Evolutionary conservation across 495 filamentous ascomycete genomes (phyloP).

Genomic region (Recurvomyces mirabilis): DNA sequence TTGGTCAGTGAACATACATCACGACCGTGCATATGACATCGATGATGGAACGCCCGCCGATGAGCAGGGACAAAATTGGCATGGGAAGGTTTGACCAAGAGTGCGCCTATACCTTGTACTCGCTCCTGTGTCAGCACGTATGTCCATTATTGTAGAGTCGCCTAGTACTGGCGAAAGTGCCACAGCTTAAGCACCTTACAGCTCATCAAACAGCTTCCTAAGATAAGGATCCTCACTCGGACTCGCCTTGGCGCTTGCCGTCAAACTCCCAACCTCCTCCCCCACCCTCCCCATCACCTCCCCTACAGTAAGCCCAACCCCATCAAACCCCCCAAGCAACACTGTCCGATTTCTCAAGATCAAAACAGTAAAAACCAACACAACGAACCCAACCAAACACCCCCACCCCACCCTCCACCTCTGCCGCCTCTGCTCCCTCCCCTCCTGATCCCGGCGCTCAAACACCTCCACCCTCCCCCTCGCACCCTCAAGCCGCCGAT

Average conservation of each 20-base stretch:
- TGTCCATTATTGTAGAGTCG: too few species aligned
- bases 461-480: constrained; percentile 54
- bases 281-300: constrained; percentile 1
- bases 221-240: constrained; percentile 17
- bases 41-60: too few species aligned
- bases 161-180: too few species aligned
- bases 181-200: too few species aligned
- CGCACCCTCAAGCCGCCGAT: constrained; percentile 54
- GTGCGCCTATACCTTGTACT: too few species aligned
- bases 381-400: constrained; percentile 7
- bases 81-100: too few species aligned
- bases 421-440: constrained; percentile 52
- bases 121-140: too few species aligned
- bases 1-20: too few species aligned
- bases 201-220: constrained; percentile 15
- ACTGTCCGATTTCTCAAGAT: constrained; percentile 9
- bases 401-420: constrained; percentile 15
- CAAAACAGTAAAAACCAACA: constrained; percentile 11
- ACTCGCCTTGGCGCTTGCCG: constrained; percentile 1
- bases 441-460: constrained; percentile 60
- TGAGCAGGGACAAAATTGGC: too few species aligned
- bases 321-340: constrained; percentile 1
- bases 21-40: too few species aligned
- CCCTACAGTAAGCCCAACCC: constrained; percentile 2
- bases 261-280: too few species aligned